Conservation (phyloP, 106 monocot species). For the Dioscorea zingiberensis region DNA sequence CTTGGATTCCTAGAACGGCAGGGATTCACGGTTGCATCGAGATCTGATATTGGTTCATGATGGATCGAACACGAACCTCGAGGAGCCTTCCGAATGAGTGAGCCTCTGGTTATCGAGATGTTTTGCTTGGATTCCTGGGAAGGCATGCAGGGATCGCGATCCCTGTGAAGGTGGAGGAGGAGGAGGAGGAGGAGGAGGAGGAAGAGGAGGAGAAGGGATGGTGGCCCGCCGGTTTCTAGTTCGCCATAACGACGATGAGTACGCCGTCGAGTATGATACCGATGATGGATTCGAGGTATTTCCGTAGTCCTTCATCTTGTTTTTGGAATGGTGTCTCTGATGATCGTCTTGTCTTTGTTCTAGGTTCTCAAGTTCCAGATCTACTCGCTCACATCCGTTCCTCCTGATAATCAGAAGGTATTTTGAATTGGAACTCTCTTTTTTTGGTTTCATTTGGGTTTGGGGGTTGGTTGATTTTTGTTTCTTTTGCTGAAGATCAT, state of each 20-base stretch:
- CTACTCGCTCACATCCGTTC: slow-evolving; percentile 76
- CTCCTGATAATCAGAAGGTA: slow-evolving; percentile 80
- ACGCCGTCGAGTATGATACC: slow-evolving; percentile 72
- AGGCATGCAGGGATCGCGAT: no score
- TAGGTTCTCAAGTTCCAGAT: slow-evolving; percentile 83
- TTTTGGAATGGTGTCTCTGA: background rate
- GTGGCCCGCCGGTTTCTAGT: slow-evolving; percentile 64
- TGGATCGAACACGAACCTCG: no score
- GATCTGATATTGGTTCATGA: no score
- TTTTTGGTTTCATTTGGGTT: background rate
- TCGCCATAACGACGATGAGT: slow-evolving; percentile 33
- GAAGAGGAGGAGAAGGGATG: slow-evolving; percentile 25
- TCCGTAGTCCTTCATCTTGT: background rate
- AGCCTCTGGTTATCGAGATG: no score
- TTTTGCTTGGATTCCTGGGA: no score
- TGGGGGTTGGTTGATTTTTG: background rate
- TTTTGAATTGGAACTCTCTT: background rate
- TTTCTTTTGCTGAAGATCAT: slow-evolving; percentile 30
- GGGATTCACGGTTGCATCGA: no score
- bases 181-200: no score
- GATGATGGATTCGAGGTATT: slow-evolving; percentile 62
- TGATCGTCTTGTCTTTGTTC: background rate
- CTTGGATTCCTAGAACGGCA: no score
- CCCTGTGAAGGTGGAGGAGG: no score
- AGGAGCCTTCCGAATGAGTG: no score